Evolutionary conservation across 73 alveolate genomes (phyloP).

Genomic region (Paramecium biaurelia): DNA sequence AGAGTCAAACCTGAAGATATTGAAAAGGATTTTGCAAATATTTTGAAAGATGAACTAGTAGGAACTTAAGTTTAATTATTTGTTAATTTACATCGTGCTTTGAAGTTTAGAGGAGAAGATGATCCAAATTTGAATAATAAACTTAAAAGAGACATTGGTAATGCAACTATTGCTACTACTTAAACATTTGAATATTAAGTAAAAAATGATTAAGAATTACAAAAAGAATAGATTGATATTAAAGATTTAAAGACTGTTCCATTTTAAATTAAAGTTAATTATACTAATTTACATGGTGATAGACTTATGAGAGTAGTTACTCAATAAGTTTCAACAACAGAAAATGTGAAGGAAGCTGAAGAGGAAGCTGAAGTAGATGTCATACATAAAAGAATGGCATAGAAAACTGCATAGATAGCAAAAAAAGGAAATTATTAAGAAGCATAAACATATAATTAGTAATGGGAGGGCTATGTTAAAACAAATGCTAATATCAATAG

Average conservation of each 20-base stretch:
- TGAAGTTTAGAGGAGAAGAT: constrained; percentile 88
- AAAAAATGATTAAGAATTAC: constrained; percentile 69
- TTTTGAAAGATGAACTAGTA: constrained; percentile 81
- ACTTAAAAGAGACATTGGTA: constrained; percentile 79
- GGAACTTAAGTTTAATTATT: constrained; percentile 83
- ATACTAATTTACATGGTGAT: constrained; percentile 76
- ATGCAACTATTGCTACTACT: constrained; percentile 83
- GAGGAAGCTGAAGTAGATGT: constrained; percentile 75
- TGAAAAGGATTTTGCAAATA: constrained; percentile 85
- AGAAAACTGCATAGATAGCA: constrained; percentile 85
- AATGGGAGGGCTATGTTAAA: constrained; percentile 56
- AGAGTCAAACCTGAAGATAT: constrained; percentile 88
- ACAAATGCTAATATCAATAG: neutral
- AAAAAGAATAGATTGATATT: constrained; percentile 69
- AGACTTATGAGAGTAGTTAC: constrained; percentile 88
- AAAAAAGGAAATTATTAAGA: constrained; percentile 71
- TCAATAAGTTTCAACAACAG: constrained; percentile 65
- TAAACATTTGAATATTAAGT: constrained; percentile 87
- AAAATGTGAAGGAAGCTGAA: constrained; percentile 78
- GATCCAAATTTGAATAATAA: constrained; percentile 65
- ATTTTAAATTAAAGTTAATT: constrained; percentile 79
- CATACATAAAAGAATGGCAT: constrained; percentile 79
- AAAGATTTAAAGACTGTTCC: constrained; percentile 75
- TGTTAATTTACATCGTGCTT: constrained; percentile 81
- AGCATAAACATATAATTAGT: constrained; percentile 73